These are phyloP conservation scores for Neonectria punicea DNA, from an alignment of 2,329 filamentous ascomycete species.

Conservation along the genomic window DNA sequence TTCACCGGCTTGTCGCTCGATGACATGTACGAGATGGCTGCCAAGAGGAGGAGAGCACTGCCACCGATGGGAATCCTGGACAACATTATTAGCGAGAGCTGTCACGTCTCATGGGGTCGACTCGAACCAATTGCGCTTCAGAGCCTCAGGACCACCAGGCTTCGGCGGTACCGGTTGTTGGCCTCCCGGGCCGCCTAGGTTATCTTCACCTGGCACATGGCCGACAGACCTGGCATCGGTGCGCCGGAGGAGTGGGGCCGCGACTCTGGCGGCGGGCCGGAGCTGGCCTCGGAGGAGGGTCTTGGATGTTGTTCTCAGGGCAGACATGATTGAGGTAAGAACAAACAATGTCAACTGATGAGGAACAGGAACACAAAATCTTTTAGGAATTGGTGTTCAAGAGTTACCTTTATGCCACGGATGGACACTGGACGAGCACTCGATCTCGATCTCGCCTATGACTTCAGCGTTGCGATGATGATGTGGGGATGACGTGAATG, in stretches of 20 bases:
- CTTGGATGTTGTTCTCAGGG: constrained; percentile 25
- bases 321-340: constrained; percentile 18
- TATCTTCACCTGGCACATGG: constrained; percentile 27
- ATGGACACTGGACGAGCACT: neutral
- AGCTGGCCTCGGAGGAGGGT: constrained; percentile 27
- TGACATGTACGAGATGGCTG: constrained; percentile 44
- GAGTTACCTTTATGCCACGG: neutral
- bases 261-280: constrained; percentile 32
- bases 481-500: constrained; percentile 23
- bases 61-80: constrained; percentile 45
- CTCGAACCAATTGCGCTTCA: constrained; percentile 48
- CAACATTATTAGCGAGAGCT: neutral
- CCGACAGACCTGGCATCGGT: constrained; percentile 31
- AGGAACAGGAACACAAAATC: rapidly evolving
- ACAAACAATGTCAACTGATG: neutral
- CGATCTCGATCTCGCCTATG: neutral
- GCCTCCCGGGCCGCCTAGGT: constrained; percentile 49
- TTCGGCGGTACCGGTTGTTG: constrained; percentile 43
- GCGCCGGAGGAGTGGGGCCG: constrained; percentile 36
- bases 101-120: neutral
- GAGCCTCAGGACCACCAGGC: constrained; percentile 44
- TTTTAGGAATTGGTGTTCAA: neutral
- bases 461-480: neutral
- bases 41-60: constrained; percentile 39
- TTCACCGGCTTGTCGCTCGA: constrained; percentile 30